Conservation (phyloP, 306 rosid genomes). For the Castanea crenata region DNA sequence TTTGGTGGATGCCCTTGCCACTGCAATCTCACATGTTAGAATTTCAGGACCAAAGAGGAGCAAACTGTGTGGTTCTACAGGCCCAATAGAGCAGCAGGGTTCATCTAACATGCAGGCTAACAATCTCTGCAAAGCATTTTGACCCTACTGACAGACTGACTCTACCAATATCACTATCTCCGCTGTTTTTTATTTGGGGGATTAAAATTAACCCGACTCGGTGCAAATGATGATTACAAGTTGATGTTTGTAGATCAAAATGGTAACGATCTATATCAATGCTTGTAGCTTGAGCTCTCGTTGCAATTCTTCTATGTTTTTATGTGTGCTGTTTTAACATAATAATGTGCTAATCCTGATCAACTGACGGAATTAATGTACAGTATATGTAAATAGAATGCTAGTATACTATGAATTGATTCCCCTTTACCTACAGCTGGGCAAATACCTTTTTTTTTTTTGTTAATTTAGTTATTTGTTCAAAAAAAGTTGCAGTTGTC, state of each 20-base stretch:
- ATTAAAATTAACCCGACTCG: conserved; percentile 27
- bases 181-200: conserved; percentile 52
- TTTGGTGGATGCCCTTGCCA: conserved; percentile 80
- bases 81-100: conserved; percentile 90
- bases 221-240: conserved; percentile 41
- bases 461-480: background rate
- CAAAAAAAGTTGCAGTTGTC: background rate
- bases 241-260: conserved; percentile 31
- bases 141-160: conserved; percentile 63
- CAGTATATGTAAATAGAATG: conserved; percentile 73
- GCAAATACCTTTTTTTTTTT: background rate
- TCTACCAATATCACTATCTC: conserved; percentile 30
- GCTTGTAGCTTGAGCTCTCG: conserved; percentile 37
- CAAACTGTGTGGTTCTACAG: conserved; percentile 75
- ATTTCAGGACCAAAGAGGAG: conserved; percentile 95
- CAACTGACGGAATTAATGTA: conserved; percentile 51
- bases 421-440: conserved; percentile 5
- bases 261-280: conserved; percentile 27
- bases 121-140: conserved; percentile 98
- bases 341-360: conserved; percentile 48
- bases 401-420: conserved; percentile 18
- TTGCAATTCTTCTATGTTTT: conserved; percentile 20
- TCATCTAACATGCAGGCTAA: conserved; percentile 95
- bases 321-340: conserved; percentile 35
- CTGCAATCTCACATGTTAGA: conserved; percentile 88